phyloP scores from a whole-genome alignment of 768 basidiomycete species.

The Hypholoma sublateritium region DNA sequence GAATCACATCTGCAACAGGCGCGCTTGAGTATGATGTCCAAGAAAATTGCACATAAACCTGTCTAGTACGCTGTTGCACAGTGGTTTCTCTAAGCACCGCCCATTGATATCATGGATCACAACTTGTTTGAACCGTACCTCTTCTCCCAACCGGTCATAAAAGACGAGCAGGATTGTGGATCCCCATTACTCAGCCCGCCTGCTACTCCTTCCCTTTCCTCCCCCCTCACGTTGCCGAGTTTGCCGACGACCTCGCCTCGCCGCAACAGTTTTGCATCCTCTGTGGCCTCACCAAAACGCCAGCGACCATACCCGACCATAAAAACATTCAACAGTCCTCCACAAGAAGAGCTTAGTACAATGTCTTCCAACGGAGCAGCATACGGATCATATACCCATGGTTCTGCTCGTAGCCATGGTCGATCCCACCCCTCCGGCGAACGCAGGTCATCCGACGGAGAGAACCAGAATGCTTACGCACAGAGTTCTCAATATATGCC shows the following conservation, averaged over 20 bases:
- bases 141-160: conserved; percentile 33
- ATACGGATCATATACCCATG: conserved; percentile 32
- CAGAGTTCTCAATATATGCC: conserved; percentile 31
- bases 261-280: conserved; percentile 31
- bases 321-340: conserved; percentile 27
- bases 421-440: conserved; percentile 29
- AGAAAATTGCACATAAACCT: conserved; percentile 24
- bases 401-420: conserved; percentile 28
- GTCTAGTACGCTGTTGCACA: conserved; percentile 18
- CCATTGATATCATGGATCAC: conserved; percentile 34
- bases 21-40: conserved; percentile 18
- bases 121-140: conserved; percentile 33
- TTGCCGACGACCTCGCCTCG: conserved; percentile 28
- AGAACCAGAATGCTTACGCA: conserved; percentile 31
- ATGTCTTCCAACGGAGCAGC: conserved; percentile 36
- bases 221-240: conserved; percentile 26
- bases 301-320: conserved; percentile 35
- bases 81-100: conserved; percentile 40
- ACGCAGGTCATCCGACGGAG: conserved; percentile 40
- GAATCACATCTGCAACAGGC: conserved; percentile 20
- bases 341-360: conserved; percentile 26
- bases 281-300: conserved; percentile 20
- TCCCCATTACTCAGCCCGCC: conserved; percentile 35
- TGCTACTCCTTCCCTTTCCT: conserved; percentile 26
- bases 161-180: conserved; percentile 39